A percentile compares a stretch with the other conserved stretches of the same genome.
phyloP scores from a whole-genome alignment of 352 stramenopile genomes.

The Phytophthora foliorum region DNA sequence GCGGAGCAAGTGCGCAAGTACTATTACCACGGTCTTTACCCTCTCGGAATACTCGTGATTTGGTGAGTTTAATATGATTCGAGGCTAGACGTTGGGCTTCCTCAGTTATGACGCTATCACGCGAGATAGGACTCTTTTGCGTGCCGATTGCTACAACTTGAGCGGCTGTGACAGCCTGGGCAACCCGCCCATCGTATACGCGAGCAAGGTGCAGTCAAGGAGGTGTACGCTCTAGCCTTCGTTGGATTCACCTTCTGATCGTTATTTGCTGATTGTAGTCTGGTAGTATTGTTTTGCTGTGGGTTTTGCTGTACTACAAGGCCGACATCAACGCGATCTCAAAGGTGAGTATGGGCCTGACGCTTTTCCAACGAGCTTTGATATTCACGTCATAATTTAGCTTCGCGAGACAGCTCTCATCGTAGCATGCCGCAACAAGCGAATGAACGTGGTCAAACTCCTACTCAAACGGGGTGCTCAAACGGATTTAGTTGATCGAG shows the following conservation, averaged over 20 bases:
- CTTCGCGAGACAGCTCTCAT: constrained; percentile 64
- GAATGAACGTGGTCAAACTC: constrained; percentile 39
- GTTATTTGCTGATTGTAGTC: constrained; percentile 40
- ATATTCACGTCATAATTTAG: constrained; percentile 26
- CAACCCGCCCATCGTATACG: constrained; percentile 67
- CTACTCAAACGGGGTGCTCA: constrained; percentile 54
- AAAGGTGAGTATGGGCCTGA: constrained; percentile 29
- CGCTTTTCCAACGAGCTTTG: not conserved
- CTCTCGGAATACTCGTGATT: constrained; percentile 58
- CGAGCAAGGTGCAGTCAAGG: constrained; percentile 53
- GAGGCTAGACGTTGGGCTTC: not conserved
- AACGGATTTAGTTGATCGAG: constrained; percentile 52
- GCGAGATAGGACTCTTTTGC: constrained; percentile 63
- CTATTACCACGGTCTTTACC: constrained; percentile 41
- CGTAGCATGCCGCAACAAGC: constrained; percentile 60
- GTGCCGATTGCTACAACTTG: constrained; percentile 59
- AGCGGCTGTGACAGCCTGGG: constrained; percentile 61
- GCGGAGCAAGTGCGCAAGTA: constrained; percentile 72
- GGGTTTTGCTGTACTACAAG: constrained; percentile 64
- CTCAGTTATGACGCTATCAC: not conserved
- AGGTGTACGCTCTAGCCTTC: not conserved
- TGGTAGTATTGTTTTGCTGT: constrained; percentile 58
- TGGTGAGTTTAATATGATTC: constrained; percentile 36
- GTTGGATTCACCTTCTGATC: not conserved
- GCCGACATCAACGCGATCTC: constrained; percentile 66